Conservation (phyloP, 2,329 filamentous ascomycete genomes). For the Hypoxylon sp. region DNA sequence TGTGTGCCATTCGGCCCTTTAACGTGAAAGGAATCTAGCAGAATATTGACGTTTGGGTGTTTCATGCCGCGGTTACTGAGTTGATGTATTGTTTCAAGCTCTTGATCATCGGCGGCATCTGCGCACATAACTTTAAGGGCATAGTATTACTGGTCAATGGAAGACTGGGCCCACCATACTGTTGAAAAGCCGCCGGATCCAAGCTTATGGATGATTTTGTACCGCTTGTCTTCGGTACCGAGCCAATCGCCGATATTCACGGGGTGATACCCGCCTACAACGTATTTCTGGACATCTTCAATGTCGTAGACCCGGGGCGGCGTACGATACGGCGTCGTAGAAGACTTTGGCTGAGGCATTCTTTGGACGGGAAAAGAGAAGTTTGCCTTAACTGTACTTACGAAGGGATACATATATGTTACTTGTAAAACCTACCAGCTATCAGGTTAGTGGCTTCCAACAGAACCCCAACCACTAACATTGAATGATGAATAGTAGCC, state of each 20-base stretch:
- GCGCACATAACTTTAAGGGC: conserved; percentile 1
- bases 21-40: neutral
- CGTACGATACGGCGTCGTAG: neutral
- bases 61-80: neutral
- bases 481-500: neutral
- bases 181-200: neutral
- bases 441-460: conserved; percentile 14
- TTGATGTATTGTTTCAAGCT: neutral
- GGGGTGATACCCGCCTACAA: neutral
- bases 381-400: neutral
- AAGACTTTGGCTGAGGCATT: neutral
- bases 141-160: neutral
- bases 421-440: neutral
- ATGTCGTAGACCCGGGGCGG: neutral
- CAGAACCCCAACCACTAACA: neutral
- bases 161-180: neutral
- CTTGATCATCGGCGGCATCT: neutral
- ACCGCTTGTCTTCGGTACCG: neutral
- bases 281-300: conserved; percentile 1
- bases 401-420: too few relatives aligned
- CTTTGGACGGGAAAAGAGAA: neutral
- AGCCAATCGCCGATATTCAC: neutral
- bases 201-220: neutral
- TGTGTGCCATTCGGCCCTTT: neutral
- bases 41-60: neutral